Evolutionary conservation across 1,284 basidiomycete genomes (phyloP), one percentile per base, ranked within the genome.

Genomic region (Sphagnurus paluster): DNA sequence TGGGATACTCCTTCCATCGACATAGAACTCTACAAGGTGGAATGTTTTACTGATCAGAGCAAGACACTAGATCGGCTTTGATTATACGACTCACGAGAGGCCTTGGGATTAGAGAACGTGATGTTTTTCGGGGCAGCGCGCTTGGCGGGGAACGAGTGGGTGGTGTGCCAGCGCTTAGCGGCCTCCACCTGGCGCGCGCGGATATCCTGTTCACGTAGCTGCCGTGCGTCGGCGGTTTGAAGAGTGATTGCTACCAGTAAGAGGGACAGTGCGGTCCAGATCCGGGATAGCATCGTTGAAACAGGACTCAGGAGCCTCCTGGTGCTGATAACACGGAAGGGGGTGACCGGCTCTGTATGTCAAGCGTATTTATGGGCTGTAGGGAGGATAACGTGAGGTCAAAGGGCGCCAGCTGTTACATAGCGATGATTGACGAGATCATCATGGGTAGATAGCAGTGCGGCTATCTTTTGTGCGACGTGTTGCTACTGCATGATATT

Each of bases 1-100:
- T 1, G 87, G 87, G 41, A 89, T 80, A 16, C 64, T 68, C 35
- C 66, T 71, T 3, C 87, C 86, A 55, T 88, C 70, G n/a, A 89
- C 87, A 56, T 69, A 86, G 61, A 86, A 89, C 52, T 84, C 86
- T 86, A n/a, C n/a, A n/a, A n/a, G n/a, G n/a, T n/a, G n/a, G n/a
- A n/a, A n/a, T n/a, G n/a, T n/a, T n/a, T n/a, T n/a, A n/a, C n/a
- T n/a, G n/a, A n/a, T n/a, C n/a, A n/a, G n/a, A n/a, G n/a, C n/a
- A n/a, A n/a, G n/a, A n/a, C n/a, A n/a, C n/a, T n/a, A n/a, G n/a
- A n/a, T n/a, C n/a, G n/a, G n/a, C n/a, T n/a, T n/a, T n/a, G 5
- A 7, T 21, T 34, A 28, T 21, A 16, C 4, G 28, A 67, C 75
- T 52, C 55, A 82, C 83, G 66, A 17, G 79, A 79, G 11, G 85